phyloP scores from a whole-genome alignment of 2,329 filamentous ascomycete species.

The Hymenoscyphus linearis region DNA sequence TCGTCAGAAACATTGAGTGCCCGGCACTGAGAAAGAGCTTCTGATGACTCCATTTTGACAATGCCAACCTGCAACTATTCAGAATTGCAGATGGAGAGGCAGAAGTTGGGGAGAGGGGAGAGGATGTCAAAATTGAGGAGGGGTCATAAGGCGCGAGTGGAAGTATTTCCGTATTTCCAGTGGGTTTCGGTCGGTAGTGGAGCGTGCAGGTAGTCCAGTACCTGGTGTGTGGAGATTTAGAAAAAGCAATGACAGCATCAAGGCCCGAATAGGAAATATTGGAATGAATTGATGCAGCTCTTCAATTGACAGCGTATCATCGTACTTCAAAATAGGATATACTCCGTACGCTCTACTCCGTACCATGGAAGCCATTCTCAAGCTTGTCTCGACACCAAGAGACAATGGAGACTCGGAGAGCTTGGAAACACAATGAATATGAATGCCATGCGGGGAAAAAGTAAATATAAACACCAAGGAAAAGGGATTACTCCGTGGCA shows the following conservation, averaged over 20 bases:
- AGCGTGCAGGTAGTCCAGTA: too few species aligned
- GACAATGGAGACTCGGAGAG: background rate
- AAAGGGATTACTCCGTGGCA: too few species aligned
- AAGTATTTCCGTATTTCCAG: too few species aligned
- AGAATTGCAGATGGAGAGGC: background rate
- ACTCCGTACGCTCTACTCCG: too few species aligned
- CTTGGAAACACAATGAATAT: background rate
- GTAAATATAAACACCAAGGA: background rate
- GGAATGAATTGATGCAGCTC: background rate
- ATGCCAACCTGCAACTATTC: background rate
- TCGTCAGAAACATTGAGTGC: constrained; percentile 36
- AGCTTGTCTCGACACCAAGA: background rate
- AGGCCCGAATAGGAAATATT: background rate
- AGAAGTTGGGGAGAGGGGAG: background rate
- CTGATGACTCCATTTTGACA: background rate
- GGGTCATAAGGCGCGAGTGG: too few species aligned
- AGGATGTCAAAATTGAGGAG: background rate
- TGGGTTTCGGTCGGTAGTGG: background rate
- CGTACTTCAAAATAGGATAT: too few species aligned
- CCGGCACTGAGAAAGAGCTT: constrained; percentile 13
- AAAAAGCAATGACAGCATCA: background rate
- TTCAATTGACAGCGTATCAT: background rate
- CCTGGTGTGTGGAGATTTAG: background rate
- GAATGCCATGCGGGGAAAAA: background rate
- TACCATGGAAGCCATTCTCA: background rate